Evolutionary conservation across 2,329 filamentous ascomycete genomes (phyloP).

Genomic region (Capronia epimyces): DNA sequence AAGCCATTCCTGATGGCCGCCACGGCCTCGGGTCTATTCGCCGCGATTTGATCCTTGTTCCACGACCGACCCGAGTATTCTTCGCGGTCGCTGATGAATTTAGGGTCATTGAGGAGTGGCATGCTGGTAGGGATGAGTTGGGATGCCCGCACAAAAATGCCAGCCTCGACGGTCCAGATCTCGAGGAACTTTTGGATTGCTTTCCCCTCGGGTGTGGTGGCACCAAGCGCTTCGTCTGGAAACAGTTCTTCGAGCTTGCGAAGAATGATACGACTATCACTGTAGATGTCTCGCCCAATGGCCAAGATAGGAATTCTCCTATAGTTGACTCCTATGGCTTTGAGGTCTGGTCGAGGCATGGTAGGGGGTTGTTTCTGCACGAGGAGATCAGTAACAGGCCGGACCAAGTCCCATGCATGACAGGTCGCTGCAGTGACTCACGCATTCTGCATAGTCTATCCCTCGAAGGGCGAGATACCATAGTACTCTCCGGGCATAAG

Average conservation of each 20-base stretch:
- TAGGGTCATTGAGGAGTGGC: slow-evolving; percentile 52
- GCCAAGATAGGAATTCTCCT: slow-evolving; percentile 64
- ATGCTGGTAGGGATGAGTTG: slow-evolving; percentile 54
- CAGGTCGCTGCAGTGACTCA: slow-evolving; percentile 38
- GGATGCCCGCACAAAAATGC: slow-evolving; percentile 51
- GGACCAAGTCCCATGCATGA: neutral
- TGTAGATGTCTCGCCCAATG: slow-evolving; percentile 63
- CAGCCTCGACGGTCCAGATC: slow-evolving; percentile 51
- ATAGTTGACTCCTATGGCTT: slow-evolving; percentile 57
- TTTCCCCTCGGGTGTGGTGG: slow-evolving; percentile 38
- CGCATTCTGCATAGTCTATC: slow-evolving; percentile 63
- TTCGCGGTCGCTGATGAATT: slow-evolving; percentile 56
- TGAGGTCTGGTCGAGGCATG: slow-evolving; percentile 62
- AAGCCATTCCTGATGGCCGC: slow-evolving; percentile 52
- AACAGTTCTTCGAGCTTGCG: slow-evolving; percentile 52
- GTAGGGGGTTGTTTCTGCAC: slow-evolving; percentile 59
- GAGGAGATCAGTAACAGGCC: neutral
- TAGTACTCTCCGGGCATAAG: slow-evolving; percentile 57
- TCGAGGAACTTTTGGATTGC: slow-evolving; percentile 54
- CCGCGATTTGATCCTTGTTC: slow-evolving; percentile 37
- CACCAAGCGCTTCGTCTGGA: slow-evolving; percentile 41
- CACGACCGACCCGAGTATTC: slow-evolving; percentile 43
- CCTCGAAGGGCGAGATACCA: slow-evolving; percentile 65
- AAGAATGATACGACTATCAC: slow-evolving; percentile 65
- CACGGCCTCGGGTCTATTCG: slow-evolving; percentile 52